Base-by-base conservation (phyloP, 2,329 filamentous ascomycete species). In the Xylaria sp. region DNA sequence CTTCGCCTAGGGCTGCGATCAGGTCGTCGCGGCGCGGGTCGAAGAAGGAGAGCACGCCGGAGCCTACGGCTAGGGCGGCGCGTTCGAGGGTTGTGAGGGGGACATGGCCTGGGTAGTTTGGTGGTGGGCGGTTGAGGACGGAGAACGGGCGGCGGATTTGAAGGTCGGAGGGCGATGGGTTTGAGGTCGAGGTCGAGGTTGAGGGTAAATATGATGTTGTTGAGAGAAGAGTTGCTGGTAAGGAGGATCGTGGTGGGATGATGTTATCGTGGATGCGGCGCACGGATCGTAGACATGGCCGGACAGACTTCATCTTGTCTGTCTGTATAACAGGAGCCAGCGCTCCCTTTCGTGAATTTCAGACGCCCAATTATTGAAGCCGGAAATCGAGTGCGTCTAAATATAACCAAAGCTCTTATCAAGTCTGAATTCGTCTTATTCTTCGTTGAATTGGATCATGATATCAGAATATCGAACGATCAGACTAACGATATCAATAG, bases 1-100 rank as follows among this genome's bases (percentile, higher is more conserved):
- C 91, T 85, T 99, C 96, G 78, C 94, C 95, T n/a, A 97, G 89
- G 41, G 94, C 89, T 41, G 96, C 96, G 75, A 99, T 97, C 74
- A 99, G 90, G 83, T 99, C 96, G 80, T 90, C 93, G 76, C 96
- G 89, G 77, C 92, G 89, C 0, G 95, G 95, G 76, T 98, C 89
- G 3, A 94, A 75, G 60, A 92, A 83, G 41, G 89, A 89, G 76
- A 87, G 84, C 62, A 92, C 78, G 52, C 89, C 88, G 8, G 90
- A 90, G 31, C 89, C 89, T 58, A 91, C 77, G 55, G 89, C 88
- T 57, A 99, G 86, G 20, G 89, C 90, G 69, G 89, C 86, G 65
- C 92, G 91, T 82, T 98, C 96, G 66, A 93, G 76, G 51, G 83
- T 82, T 8, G 92, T 97, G 65, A 99, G 88, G 44, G 95, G 96